Percentiles rank a stretch among this genome's conserved stretches.
These are phyloP conservation scores for Aureoboletus auriporus DNA, from an alignment of 768 basidiomycete genomes.

Conservation along the genomic window DNA sequence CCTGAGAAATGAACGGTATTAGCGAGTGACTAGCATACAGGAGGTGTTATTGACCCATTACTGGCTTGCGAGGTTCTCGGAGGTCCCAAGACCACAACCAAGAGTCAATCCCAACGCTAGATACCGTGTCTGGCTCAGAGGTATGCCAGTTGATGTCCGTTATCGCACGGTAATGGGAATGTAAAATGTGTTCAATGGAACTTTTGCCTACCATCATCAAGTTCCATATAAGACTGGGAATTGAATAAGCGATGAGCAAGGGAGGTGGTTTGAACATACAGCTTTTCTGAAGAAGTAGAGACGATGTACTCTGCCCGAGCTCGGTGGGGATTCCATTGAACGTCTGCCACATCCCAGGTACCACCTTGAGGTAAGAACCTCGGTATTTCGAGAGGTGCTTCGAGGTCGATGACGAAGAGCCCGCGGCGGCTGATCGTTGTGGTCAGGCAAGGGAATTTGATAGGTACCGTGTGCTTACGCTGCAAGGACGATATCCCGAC, in stretches of 20 bases:
- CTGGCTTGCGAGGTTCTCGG: slow-evolving; percentile 62
- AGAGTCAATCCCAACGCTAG: slow-evolving; percentile 89
- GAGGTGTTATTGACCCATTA: slow-evolving; percentile 45
- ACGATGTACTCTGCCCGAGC: slow-evolving; percentile 76
- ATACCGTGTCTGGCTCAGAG: slow-evolving; percentile 76
- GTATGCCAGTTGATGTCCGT: slow-evolving; percentile 99
- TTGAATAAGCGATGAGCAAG: background rate
- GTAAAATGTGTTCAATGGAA: slow-evolving; percentile 79
- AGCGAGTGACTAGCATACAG: background rate
- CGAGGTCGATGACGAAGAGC: slow-evolving; percentile 91
- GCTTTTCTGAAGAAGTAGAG: slow-evolving; percentile 84
- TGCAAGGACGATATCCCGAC: slow-evolving; percentile 86
- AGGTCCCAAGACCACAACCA: slow-evolving; percentile 97
- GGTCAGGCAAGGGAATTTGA: background rate
- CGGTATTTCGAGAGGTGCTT: slow-evolving; percentile 81
- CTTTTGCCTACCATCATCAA: slow-evolving; percentile 68
- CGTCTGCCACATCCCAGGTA: slow-evolving; percentile 92
- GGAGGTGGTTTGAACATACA: slow-evolving; percentile 44
- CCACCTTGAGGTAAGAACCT: slow-evolving; percentile 95
- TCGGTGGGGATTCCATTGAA: slow-evolving; percentile 88
- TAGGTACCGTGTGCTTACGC: slow-evolving; percentile 47
- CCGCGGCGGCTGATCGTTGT: slow-evolving; percentile 62
- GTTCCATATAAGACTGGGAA: slow-evolving; percentile 86
- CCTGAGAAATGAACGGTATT: slow-evolving; percentile 31
- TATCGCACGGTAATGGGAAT: slow-evolving; percentile 90